Base-by-base conservation (phyloP, 2,329 filamentous ascomycete genomes). In the Pestalotiopsis sp. region DNA sequence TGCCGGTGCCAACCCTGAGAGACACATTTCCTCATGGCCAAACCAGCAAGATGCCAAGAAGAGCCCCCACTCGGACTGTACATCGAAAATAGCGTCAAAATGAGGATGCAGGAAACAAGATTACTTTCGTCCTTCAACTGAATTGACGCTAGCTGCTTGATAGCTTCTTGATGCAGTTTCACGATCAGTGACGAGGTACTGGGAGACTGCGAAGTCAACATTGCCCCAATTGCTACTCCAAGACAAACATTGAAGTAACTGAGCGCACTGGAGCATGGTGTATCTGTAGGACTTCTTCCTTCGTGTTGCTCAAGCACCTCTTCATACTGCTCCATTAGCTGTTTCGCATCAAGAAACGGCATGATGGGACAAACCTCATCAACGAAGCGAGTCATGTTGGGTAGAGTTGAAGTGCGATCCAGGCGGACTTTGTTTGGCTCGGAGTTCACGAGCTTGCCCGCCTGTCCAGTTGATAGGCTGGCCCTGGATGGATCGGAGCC, bases 21-120 rank as follows among this genome's bases (percentile, higher is more conserved):
- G 49, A 78, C 74, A 31, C 72, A 75, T 59, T 73, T 75, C 31
- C 75, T 73, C 72, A 77, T 73, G n/a, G 76, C 76, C n/a, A 78
- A 63, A 13, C 76, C 76, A 17, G 77, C 56, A 23, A 78, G 64
- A 62, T 78, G 77, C 77, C 76, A 78, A 2, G 75, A 72, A 6
- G 77, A 78, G 2, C 77, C 76, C 25, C 76, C 76, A 3, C 64
- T 61, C 2, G 73, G 66, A 52, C 67, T 73, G 13, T 73, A 66
- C 56, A 73, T 70, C 4, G 76, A 75, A 59, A 76, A 74, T 11
- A 77, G 17, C 11, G 74, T 68, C 41, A 78, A 64, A 12, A 12
- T 61, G 4, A 70, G 45, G 23, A 72, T 65, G 38, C 66, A 68
- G 23, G 64, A 68, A 20, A 72, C 52, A 38, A 62, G 27, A 38